Evolutionary conservation across 2,329 filamentous ascomycete genomes (phyloP).

Genomic region (Claviceps monticola): DNA sequence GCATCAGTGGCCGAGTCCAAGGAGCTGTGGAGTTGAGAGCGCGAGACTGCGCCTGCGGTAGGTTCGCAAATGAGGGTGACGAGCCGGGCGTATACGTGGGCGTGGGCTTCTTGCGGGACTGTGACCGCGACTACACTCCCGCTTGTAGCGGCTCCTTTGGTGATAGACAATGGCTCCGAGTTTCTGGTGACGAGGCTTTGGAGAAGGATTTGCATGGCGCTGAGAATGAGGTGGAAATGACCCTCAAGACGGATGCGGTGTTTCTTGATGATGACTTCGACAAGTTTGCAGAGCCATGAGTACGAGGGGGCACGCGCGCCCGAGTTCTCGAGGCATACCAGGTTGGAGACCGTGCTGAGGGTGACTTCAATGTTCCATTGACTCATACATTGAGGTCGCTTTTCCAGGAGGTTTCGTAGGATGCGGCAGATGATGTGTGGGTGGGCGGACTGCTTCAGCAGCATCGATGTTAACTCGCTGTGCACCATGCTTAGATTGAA

Average conservation of each 20-base stretch:
- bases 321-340: slow-evolving; percentile 14
- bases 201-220: slow-evolving; percentile 42
- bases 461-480: slow-evolving; percentile 23
- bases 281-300: slow-evolving; percentile 35
- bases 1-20: slow-evolving; percentile 47
- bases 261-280: slow-evolving; percentile 42
- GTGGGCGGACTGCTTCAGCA: slow-evolving; percentile 19
- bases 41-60: slow-evolving; percentile 39
- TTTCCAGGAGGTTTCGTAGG: slow-evolving; percentile 33
- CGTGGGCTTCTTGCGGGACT: slow-evolving; percentile 28
- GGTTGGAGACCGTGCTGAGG: slow-evolving; percentile 29
- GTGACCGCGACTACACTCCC: neutral
- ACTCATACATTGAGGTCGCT: slow-evolving; percentile 33
- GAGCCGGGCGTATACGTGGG: slow-evolving; percentile 38
- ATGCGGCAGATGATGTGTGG: slow-evolving; percentile 27
- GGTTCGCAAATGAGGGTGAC: slow-evolving; percentile 47
- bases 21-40: slow-evolving; percentile 26
- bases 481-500: slow-evolving; percentile 29
- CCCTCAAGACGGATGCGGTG: slow-evolving; percentile 48
- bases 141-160: neutral
- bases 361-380: slow-evolving; percentile 46
- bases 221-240: slow-evolving; percentile 45
- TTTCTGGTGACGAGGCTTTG: slow-evolving; percentile 31
- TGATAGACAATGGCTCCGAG: slow-evolving; percentile 3
- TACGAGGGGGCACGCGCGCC: slow-evolving; percentile 24